These are phyloP conservation scores for Neopestalotiopsis rosae DNA, from an alignment of 2,329 filamentous ascomycete genomes.

Conservation along the genomic window DNA sequence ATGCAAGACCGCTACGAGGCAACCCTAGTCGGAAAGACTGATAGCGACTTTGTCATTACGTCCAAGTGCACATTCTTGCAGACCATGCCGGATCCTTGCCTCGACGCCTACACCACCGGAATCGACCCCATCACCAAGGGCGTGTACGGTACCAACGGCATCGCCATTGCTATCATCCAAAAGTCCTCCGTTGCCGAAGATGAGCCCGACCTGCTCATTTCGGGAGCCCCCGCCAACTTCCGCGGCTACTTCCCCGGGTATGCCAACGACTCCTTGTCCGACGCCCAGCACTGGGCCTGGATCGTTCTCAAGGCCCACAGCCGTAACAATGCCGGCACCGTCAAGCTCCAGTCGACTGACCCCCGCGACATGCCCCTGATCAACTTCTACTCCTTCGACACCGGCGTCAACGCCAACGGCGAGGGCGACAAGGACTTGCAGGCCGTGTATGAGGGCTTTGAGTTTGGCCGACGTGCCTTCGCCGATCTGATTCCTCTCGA, in stretches of 20 bases:
- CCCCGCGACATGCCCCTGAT: constrained; percentile 68
- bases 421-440: constrained; percentile 36
- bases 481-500: constrained; percentile 4
- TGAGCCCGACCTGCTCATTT: constrained; percentile 25
- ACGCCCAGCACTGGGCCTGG: constrained; percentile 35
- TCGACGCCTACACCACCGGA: constrained; percentile 20
- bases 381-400: constrained; percentile 61
- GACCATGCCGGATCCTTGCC: constrained; percentile 21
- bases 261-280: constrained; percentile 18
- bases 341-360: constrained; percentile 52
- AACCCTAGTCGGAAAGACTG: constrained; percentile 24
- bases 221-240: constrained; percentile 25
- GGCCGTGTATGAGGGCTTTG: constrained; percentile 36
- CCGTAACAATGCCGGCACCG: constrained; percentile 59
- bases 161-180: constrained; percentile 23
- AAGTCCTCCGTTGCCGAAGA: constrained; percentile 21
- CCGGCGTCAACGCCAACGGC: constrained; percentile 46
- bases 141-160: constrained; percentile 27
- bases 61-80: constrained; percentile 15
- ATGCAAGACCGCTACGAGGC: constrained; percentile 33
- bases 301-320: constrained; percentile 43
- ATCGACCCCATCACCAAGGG: constrained; percentile 19
- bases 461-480: constrained; percentile 18
- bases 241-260: constrained; percentile 26
- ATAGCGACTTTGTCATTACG: constrained; percentile 12